Base-by-base conservation (phyloP, 352 stramenopile genomes). In the Globisporangium emineosum region DNA sequence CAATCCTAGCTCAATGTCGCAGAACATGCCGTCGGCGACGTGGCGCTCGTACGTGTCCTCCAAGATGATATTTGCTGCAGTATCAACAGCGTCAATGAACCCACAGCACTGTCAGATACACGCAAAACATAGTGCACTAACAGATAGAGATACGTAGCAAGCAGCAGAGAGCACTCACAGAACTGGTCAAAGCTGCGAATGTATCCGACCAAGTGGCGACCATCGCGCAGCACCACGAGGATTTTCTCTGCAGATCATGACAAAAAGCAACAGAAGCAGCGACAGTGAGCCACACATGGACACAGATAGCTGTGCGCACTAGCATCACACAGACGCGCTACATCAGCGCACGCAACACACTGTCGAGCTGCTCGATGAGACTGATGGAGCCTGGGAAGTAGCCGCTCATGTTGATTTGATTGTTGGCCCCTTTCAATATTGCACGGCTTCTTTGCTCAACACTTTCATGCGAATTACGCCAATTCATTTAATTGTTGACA, bases 1-100 rank as follows among this genome's bases (percentile, higher is more conserved):
- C n/a, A 99, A 73, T 29, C 95, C 95, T 50, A 99, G 73, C 62
- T 97, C 84, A 62, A 99, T 97, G 67, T 99, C 96, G 43, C 94
- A 96, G 74, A 98, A 99, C 62, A 97, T 81, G 37, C 79, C 80
- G 54, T 80, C 81, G 32, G 89, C 83, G 37, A 96, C 83, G 62
- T 96, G 83, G 66, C 92, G 87, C 72, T 98, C 92, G 72, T 86
- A 97, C 57, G 95, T 98, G 70, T 98, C 92, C 73, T 98, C 89
- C 25, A 99, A 73, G 56, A 99, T 96, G 69, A 99, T 97, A 73
- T 99, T 99, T 27, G 88, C 87, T 95, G 64, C 42, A 52, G 10
- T n/a, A 66, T 15, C 40, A 42, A 62, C 42, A 42, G 27, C 40
- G 57, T 23, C 12, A 43, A 43, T 21, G 53, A 12, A 1, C 35